Percentiles rank a stretch among this genome's conserved stretches.
These are phyloP conservation scores for Vaucheria bursata DNA, from an alignment of 352 stramenopile genomes.

Conservation along the genomic window DNA sequence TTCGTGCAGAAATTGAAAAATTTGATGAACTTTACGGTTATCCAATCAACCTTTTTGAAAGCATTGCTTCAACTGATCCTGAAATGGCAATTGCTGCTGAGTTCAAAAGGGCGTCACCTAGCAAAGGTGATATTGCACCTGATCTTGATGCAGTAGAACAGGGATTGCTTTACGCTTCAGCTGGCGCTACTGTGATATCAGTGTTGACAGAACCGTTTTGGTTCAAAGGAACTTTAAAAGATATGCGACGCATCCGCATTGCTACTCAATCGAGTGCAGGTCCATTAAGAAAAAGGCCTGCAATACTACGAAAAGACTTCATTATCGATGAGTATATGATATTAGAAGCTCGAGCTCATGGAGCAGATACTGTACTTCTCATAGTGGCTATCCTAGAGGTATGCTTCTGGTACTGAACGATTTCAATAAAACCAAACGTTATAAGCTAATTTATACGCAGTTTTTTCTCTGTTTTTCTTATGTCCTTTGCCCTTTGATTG, in stretches of 20 bases:
- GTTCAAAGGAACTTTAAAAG: conserved; percentile 90
- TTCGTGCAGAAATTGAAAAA: conserved; percentile 63
- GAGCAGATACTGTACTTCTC: conserved; percentile 91
- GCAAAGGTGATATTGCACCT: conserved; percentile 84
- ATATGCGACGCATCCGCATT: conserved; percentile 49
- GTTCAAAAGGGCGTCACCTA: conserved; percentile 94
- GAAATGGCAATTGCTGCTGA: conserved; percentile 86
- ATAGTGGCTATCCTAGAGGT: conserved; percentile 81
- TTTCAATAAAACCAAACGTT: no score
- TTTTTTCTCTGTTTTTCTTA: no score
- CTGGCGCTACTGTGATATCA: conserved; percentile 86
- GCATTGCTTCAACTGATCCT: conserved; percentile 55
- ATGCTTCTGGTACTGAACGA: no score
- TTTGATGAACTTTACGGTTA: conserved; percentile 68
- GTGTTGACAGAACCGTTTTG: conserved; percentile 93
- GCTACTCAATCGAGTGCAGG: conserved; percentile 39
- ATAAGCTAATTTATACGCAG: no score
- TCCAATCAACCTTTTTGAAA: conserved; percentile 70
- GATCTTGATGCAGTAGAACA: conserved; percentile 62
- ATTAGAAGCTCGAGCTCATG: conserved; percentile 81
- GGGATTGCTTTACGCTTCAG: conserved; percentile 74
- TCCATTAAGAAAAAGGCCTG: conserved; percentile 47
- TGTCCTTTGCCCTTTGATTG: no score
- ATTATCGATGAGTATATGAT: conserved; percentile 86
- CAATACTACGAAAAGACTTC: conserved; percentile 84